Conservation (phyloP, 1,284 basidiomycete species). For the Fomitopsis pinicola region DNA sequence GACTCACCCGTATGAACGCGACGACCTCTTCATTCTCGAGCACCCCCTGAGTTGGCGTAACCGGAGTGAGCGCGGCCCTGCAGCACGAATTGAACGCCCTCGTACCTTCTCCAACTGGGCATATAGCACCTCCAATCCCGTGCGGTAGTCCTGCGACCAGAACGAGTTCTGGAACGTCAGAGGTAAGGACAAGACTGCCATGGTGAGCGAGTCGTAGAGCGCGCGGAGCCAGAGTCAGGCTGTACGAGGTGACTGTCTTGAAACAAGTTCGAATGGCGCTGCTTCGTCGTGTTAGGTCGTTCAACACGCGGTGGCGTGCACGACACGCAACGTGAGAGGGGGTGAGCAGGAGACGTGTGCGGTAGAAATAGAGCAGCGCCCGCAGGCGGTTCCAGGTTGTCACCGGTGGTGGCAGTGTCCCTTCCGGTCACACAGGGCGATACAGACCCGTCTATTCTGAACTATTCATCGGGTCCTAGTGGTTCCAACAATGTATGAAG, state of each 20-base stretch:
- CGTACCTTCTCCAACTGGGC: constrained; percentile 74
- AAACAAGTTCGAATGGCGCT: neutral
- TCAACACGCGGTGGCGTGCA: constrained; percentile 6
- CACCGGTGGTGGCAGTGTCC: constrained; percentile 8
- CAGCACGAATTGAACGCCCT: neutral
- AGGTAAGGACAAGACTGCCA: constrained; percentile 85
- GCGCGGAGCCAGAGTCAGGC: neutral
- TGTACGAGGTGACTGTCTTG: neutral
- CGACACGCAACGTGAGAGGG: neutral
- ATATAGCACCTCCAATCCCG: constrained; percentile 75
- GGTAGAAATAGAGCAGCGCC: constrained; percentile 2
- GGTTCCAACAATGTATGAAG: too few relatives aligned
- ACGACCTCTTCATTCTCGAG: constrained; percentile 80
- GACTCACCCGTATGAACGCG: constrained; percentile 72
- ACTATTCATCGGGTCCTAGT: too few relatives aligned
- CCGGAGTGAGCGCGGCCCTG: constrained; percentile 4
- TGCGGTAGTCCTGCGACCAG: constrained; percentile 87
- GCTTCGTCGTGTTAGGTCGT: constrained; percentile 12
- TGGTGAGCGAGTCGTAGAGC: constrained; percentile 24
- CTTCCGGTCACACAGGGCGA: neutral
- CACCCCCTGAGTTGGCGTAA: constrained; percentile 45
- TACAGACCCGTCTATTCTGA: neutral
- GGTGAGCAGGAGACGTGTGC: neutral
- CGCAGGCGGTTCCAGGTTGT: neutral
- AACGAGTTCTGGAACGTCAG: constrained; percentile 86